Percentiles rank a stretch among this genome's conserved stretches.
These are phyloP conservation scores for Cladophialophora carrionii DNA, from an alignment of 2,329 filamentous ascomycete genomes.

Conservation along the genomic window DNA sequence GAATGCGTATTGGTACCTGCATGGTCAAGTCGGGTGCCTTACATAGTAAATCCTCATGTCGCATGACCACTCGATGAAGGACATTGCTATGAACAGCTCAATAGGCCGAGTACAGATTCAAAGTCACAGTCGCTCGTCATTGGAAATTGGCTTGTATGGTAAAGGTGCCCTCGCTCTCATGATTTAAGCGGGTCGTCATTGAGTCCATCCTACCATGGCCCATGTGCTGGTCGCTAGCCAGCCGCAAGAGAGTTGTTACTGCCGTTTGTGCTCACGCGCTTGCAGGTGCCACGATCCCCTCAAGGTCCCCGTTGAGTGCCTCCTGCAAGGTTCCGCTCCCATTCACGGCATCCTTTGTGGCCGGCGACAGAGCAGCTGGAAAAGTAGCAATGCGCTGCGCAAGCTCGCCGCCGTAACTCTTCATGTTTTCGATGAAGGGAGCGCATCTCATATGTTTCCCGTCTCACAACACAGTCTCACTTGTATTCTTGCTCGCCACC, in stretches of 20 bases:
- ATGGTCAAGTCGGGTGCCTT: slow-evolving; percentile 9
- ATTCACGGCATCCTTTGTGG: slow-evolving; percentile 20
- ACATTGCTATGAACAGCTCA: not conserved
- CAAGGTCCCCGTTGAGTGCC: slow-evolving; percentile 13
- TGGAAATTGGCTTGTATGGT: not conserved
- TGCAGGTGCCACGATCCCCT: slow-evolving; percentile 3
- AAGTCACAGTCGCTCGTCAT: too few species aligned
- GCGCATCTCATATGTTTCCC: slow-evolving; percentile 17
- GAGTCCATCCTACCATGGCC: slow-evolving; percentile 14
- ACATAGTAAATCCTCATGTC: not conserved
- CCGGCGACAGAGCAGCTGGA: not conserved
- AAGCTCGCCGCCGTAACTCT: slow-evolving; percentile 13
- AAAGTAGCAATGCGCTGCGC: slow-evolving; percentile 17
- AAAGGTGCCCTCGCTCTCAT: not conserved
- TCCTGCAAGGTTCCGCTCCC: slow-evolving; percentile 9
- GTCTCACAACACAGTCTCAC: not conserved
- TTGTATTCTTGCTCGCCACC: not conserved
- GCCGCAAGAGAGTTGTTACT: slow-evolving; percentile 11
- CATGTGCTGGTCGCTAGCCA: slow-evolving; percentile 10
- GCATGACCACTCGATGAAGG: not conserved
- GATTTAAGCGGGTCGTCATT: slow-evolving; percentile 17
- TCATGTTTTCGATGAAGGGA: slow-evolving; percentile 12
- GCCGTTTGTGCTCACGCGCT: slow-evolving; percentile 16
- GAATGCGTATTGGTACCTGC: slow-evolving; percentile 8
- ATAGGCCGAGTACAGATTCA: not conserved